Evolutionary conservation across 1,284 basidiomycete species (phyloP), one percentile per base, ranked within the genome.

Genomic region (Caloboletus inedulis): DNA sequence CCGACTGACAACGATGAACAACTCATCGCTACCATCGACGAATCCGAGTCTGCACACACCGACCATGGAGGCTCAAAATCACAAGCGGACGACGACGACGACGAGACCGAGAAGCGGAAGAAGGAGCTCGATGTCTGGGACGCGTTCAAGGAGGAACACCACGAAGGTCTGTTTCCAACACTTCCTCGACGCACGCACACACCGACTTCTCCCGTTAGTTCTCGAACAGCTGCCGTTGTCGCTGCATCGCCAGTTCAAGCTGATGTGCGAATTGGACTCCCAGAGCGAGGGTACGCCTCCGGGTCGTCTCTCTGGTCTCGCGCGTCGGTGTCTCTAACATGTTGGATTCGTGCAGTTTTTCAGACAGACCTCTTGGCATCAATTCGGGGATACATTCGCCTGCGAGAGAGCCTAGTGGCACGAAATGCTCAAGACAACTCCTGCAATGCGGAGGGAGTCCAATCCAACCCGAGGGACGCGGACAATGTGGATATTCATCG

Each of bases 201-300:
- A 1, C 25, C 8, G 13, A 45, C 19, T 19, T 14, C 1, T 18
- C 9, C 27, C 21, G 42, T 52, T 58, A 91, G 89, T 88, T 48
- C 80, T 94, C 49, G 93, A 95, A 62, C 91, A 94, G 68, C 71
- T 96, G 6, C 93, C 94, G 3, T 72, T 95, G 53, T 89, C 90
- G 49, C 69, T 96, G 48, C 87, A 91, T 63, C 78, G 94, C 35
- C 87, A 90, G 53, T 89, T 87, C 68, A 76, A 83, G 21, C 74
- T 96, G 33, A 78, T 94, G 63, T 75, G 80, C n/a, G 92, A 96
- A 69, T 72, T 94, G 29, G 94, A 96, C 60, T 77, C 83, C 55
- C 89, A 91, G 64, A 77, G 82, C 48, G 69, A 80, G 47, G 73
- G 90, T 90, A 59, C 58, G 80, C 64, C 19, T 27, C 41, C n/a